Conservation (phyloP, 148 eudicot species). For the Vaccinium myrtillus region DNA sequence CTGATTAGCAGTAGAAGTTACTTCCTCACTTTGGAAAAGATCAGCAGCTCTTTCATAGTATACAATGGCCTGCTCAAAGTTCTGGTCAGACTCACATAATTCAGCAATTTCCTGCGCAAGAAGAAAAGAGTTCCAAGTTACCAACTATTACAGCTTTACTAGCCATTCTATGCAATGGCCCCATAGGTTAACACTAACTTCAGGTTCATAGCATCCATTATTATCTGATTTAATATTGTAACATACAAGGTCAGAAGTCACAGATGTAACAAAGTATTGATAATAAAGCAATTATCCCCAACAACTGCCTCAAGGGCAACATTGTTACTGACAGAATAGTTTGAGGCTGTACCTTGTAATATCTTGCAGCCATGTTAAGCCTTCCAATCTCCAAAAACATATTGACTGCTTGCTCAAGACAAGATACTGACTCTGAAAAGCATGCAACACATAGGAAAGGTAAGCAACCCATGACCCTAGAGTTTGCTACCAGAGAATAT, state of each 20-base stretch:
- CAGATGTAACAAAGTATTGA: background rate
- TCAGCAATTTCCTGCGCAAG: constrained; percentile 68
- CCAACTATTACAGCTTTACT: background rate
- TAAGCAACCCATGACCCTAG: background rate
- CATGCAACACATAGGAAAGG: constrained; percentile 1
- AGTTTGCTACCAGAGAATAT: background rate
- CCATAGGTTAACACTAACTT: background rate
- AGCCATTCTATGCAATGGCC: background rate
- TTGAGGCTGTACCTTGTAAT: constrained; percentile 66
- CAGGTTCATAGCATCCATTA: background rate
- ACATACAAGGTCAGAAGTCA: background rate
- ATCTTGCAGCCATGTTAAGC: constrained; percentile 85
- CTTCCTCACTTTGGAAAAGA: constrained; percentile 69
- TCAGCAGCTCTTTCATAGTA: constrained; percentile 71
- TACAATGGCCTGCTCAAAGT: constrained; percentile 51
- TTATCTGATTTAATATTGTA: background rate
- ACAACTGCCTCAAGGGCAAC: background rate
- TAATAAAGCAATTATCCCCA: background rate
- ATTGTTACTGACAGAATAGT: constrained; percentile 2
- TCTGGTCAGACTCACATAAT: constrained; percentile 50
- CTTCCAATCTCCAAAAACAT: constrained; percentile 83
- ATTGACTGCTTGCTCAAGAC: constrained; percentile 69
- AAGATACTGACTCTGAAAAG: constrained; percentile 52
- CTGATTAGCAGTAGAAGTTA: constrained; percentile 66
- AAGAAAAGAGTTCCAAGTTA: constrained; percentile 13